Evolutionary conservation across 1,284 basidiomycete species (phyloP).

Genomic region (Athelia sp.): DNA sequence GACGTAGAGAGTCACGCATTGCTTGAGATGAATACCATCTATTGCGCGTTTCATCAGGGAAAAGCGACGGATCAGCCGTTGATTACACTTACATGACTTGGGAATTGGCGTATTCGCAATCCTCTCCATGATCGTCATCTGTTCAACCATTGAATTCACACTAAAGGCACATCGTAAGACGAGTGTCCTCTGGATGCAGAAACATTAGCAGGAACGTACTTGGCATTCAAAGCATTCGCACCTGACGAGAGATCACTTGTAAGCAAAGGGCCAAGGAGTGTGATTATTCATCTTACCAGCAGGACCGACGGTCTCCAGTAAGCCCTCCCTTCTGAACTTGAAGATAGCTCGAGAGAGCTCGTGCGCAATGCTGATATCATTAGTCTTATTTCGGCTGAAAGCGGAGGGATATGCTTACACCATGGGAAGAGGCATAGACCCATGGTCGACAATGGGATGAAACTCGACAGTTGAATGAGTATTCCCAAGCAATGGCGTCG

Average conservation of each 20-base stretch:
- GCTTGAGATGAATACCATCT: conserved; percentile 88
- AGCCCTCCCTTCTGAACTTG: conserved; percentile 71
- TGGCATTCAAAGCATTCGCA: conserved; percentile 66
- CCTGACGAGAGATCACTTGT: conserved; percentile 32
- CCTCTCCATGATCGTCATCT: conserved; percentile 81
- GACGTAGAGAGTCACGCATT: conserved; percentile 86
- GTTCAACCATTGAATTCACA: conserved; percentile 76
- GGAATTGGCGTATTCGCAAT: conserved; percentile 83
- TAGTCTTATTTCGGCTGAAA: conserved; percentile 11
- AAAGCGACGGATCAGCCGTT: background rate
- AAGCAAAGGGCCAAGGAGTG: background rate
- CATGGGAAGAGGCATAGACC: conserved; percentile 69
- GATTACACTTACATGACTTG: conserved; percentile 47
- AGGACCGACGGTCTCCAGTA: conserved; percentile 79
- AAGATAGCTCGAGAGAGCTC: conserved; percentile 70
- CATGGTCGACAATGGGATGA: conserved; percentile 44
- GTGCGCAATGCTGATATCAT: conserved; percentile 61
- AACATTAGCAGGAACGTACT: conserved; percentile 41
- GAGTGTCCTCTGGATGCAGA: background rate
- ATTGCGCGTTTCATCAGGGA: conserved; percentile 3
- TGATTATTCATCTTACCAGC: conserved; percentile 43
- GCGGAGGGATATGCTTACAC: conserved; percentile 40
- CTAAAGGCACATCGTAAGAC: conserved; percentile 29
- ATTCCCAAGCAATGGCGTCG: conserved; percentile 55
- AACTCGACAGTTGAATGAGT: conserved; percentile 60